phyloP scores from a whole-genome alignment of 306 rosid genomes.

The Vigna reflexopilosa region DNA sequence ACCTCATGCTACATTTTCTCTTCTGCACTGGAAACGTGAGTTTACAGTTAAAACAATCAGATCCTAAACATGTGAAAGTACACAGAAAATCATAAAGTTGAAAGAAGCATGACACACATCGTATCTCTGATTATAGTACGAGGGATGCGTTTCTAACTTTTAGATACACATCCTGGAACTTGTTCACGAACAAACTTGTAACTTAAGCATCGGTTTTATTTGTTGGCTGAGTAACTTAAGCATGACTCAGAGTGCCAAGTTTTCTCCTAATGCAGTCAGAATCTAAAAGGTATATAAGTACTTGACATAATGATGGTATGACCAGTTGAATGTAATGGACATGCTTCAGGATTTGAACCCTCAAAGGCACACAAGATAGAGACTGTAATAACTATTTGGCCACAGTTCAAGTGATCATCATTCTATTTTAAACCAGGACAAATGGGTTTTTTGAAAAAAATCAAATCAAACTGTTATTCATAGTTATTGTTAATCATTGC shows the following conservation, averaged over 20 bases:
- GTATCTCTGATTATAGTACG: slow-evolving; percentile 1
- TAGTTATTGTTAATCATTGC: too few relatives aligned
- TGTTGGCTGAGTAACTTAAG: background rate
- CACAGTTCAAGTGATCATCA: background rate
- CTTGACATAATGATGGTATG: slow-evolving; percentile 25
- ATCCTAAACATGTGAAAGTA: background rate
- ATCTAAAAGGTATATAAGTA: background rate
- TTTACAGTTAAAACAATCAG: slow-evolving; percentile 15
- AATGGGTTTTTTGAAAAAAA: too few relatives aligned
- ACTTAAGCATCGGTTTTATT: slow-evolving; percentile 28
- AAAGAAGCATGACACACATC: background rate
- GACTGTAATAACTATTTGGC: slow-evolving; percentile 29
- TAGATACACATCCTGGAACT: slow-evolving; percentile 20
- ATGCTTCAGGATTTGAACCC: slow-evolving; percentile 36
- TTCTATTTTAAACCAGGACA: background rate
- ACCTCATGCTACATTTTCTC: slow-evolving; percentile 1
- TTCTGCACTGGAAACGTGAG: background rate
- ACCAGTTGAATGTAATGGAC: slow-evolving; percentile 13
- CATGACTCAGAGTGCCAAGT: background rate
- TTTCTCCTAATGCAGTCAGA: background rate
- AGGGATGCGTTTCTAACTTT: slow-evolving; percentile 13
- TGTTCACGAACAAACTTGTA: slow-evolving; percentile 25
- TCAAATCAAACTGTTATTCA: too few relatives aligned
- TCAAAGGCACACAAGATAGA: slow-evolving; percentile 26
- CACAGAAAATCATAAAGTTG: background rate